Evolutionary conservation across 805 yeast species (phyloP), one percentile per base, ranked within the genome.

Genomic region (Candida krabiensis): DNA sequence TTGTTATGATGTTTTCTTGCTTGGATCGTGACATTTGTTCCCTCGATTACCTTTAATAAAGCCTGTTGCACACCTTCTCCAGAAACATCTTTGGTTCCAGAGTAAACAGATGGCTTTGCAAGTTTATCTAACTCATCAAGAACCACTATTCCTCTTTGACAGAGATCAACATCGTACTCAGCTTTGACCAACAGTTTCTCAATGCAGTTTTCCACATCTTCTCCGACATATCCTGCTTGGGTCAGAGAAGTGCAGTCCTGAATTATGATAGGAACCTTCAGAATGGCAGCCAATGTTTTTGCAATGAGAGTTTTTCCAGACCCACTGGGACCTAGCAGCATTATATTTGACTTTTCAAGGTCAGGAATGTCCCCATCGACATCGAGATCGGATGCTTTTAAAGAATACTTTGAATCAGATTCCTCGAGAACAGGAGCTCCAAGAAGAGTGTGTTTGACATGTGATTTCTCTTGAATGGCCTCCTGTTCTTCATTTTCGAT

Each of bases 1-100:
- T 36, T 46, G 27, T 37, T 47, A 17, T 42, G 36, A 14, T 43
- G 38, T 21, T 52, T 53, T 24, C 52, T 55, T 5, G 54, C 64
- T 50, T 75, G 70, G 2, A 73, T 70, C 19, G 66, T 66, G 2
- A 78, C 72, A 9, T 61, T 66, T 14, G 79, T 71, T 2, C 84
- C 84, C 50, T 78, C 84, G 25, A 78, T 66, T 31, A 78, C 61
- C 47, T 79, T 79, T 44, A 78, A 50, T 11, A 78, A 52, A 0
- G 82, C 75, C 48, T 78, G 83, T 47, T 78, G 84, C 13, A 79
- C 83, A 33, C 84, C 83, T 55, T 79, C 83, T 6, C 84, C 84
- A 1, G 81, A 66, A 2, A 78, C 79, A 53, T 78, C 84, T 44
- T 75, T 73, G 0, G 77, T 67, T 4, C 78, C 79, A 23, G 65